These are phyloP conservation scores for Umbelopsis sp. DNA, from an alignment of 192 early-diverging fungal genomes.

Conservation along the genomic window DNA sequence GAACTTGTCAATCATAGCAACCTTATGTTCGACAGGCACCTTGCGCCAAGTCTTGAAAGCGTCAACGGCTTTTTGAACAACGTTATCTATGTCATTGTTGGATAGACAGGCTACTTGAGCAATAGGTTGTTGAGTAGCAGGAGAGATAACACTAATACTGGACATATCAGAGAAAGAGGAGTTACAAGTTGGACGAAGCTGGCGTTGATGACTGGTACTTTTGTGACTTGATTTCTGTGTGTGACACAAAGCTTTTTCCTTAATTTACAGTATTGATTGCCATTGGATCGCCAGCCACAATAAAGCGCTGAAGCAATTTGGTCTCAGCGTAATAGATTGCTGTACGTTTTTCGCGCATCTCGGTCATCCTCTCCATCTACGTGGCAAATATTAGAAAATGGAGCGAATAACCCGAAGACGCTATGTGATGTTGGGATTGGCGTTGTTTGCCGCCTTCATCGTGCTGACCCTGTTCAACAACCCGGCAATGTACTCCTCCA, in stretches of 20 bases:
- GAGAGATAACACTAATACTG: constrained; percentile 34
- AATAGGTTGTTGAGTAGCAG: constrained; percentile 26
- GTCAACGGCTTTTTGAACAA: constrained; percentile 42
- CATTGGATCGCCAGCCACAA: no score
- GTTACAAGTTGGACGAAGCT: background rate
- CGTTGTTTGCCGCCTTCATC: background rate
- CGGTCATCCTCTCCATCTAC: no score
- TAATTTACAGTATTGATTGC: no score
- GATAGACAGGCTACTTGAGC: constrained; percentile 27
- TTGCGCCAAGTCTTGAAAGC: constrained; percentile 61
- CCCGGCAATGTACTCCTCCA: constrained; percentile 4
- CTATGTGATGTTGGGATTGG: background rate
- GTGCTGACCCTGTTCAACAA: background rate
- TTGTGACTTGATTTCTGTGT: no score
- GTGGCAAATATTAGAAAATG: background rate
- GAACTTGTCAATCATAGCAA: constrained; percentile 53
- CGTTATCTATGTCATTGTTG: constrained; percentile 37
- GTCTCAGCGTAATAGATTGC: no score
- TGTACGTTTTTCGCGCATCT: no score
- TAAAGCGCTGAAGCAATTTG: no score
- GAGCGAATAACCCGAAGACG: constrained; percentile 13
- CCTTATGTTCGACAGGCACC: constrained; percentile 55
- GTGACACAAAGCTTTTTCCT: no score
- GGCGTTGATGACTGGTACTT: background rate
- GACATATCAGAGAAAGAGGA: constrained; percentile 17